Conservation (phyloP, 768 basidiomycete genomes). For the Termitomyces sp. region DNA sequence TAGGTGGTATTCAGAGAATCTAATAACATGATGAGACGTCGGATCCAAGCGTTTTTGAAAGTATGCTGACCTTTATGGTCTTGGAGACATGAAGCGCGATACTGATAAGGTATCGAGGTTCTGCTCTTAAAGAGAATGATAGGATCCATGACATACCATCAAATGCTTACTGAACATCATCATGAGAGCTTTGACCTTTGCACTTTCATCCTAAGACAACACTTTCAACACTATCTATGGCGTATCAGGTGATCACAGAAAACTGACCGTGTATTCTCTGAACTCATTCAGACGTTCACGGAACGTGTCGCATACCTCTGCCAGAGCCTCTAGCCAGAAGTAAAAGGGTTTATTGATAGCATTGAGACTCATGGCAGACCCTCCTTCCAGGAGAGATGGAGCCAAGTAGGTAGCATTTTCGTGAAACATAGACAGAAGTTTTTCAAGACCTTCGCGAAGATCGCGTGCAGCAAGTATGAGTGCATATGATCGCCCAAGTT, state of each 20-base stretch:
- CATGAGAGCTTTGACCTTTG: constrained; percentile 16
- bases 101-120: constrained; percentile 1
- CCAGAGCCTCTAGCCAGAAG: constrained; percentile 10
- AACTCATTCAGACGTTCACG: constrained; percentile 19
- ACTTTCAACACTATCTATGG: neutral
- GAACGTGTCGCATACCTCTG: constrained; percentile 13
- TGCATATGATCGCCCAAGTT: constrained; percentile 20
- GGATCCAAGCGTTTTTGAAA: no score
- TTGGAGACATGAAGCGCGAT: constrained; percentile 16
- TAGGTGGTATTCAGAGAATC: constrained; percentile 5
- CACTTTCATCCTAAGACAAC: neutral
- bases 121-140: neutral
- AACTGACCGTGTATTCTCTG: constrained; percentile 20
- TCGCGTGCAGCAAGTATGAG: constrained; percentile 17
- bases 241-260: neutral
- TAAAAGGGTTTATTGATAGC: constrained; percentile 1
- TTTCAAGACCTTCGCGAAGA: constrained; percentile 16
- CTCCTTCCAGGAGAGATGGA: neutral
- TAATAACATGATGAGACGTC: neutral
- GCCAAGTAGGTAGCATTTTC: constrained; percentile 12
- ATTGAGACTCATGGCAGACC: neutral
- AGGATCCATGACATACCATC: constrained; percentile 4
- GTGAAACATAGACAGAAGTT: constrained; percentile 12
- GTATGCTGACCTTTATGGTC: constrained; percentile 6
- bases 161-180: constrained; percentile 11